Conservation (phyloP, 371 early-diverging fungal species). For the Capillidium heterosporum region DNA sequence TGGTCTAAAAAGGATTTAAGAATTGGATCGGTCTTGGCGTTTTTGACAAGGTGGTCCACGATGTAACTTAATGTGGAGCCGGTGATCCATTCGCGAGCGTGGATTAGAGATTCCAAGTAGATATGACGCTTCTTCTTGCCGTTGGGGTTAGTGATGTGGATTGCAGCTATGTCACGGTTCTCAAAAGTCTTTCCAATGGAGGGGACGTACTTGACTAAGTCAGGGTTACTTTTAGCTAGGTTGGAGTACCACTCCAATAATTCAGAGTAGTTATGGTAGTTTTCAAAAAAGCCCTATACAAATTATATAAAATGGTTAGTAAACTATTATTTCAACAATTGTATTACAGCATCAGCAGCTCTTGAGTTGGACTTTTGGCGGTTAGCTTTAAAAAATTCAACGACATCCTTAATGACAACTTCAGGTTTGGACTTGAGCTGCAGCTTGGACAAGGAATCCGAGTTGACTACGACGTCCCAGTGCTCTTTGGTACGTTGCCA, state of each 20-base stretch:
- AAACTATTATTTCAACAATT: too few species aligned
- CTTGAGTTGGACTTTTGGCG: too few species aligned
- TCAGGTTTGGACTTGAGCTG: too few species aligned
- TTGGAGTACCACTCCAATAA: not conserved
- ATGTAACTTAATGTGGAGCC: constrained; percentile 3
- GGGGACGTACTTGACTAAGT: not conserved
- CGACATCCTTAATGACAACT: too few species aligned
- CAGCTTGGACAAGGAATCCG: too few species aligned
- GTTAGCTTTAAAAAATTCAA: too few species aligned
- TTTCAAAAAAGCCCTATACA: not conserved
- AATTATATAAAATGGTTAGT: too few species aligned
- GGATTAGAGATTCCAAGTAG: constrained; percentile 1
- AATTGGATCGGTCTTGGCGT: not conserved
- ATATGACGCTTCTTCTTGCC: not conserved
- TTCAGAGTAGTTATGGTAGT: not conserved
- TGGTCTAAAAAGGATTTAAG: constrained; percentile 1
- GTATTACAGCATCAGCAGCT: too few species aligned
- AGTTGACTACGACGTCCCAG: too few species aligned
- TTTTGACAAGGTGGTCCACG: not conserved
- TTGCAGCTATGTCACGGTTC: not conserved
- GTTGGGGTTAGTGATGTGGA: constrained; percentile 5
- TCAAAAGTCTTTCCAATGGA: constrained; percentile 5
- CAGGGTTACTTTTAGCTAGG: not conserved
- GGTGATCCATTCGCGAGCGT: constrained; percentile 8
- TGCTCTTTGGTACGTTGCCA: too few species aligned